phyloP scores from a whole-genome alignment of 1,284 basidiomycete genomes.

The Ustilago xerochloae region DNA sequence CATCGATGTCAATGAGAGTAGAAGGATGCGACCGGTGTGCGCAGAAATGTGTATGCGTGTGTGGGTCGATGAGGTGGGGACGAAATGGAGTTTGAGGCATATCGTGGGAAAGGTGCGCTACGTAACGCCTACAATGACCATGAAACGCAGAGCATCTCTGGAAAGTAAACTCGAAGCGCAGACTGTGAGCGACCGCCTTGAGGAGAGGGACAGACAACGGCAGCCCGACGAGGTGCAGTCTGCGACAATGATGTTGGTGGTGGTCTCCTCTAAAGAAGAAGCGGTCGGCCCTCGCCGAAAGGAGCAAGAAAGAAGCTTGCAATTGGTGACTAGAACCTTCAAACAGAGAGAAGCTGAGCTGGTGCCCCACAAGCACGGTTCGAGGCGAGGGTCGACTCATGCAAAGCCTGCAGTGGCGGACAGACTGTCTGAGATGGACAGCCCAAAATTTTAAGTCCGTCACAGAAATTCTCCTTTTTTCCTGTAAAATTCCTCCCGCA shows the following conservation, averaged over 20 bases:
- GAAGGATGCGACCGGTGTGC: background rate
- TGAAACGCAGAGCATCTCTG: background rate
- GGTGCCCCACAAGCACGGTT: background rate
- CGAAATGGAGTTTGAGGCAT: slow-evolving; percentile 2
- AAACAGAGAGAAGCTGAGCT: background rate
- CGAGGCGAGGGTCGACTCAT: slow-evolving; percentile 2
- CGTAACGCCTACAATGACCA: background rate
- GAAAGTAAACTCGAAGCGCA: background rate
- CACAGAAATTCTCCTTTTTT: slow-evolving; percentile 4
- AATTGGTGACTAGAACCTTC: background rate
- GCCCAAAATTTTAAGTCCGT: background rate
- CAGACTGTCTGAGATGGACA: too few species aligned
- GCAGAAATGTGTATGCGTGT: background rate
- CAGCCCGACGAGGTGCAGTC: too few species aligned
- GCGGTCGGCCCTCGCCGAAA: background rate
- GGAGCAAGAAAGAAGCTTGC: too few species aligned
- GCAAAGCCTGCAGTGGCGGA: background rate
- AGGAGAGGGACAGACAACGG: too few species aligned
- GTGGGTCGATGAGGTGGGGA: background rate
- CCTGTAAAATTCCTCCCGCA: background rate
- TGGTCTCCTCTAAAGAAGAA: background rate
- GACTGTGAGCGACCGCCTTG: background rate
- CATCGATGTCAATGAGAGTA: too few species aligned
- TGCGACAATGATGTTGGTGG: too few species aligned
- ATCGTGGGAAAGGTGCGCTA: background rate